Evolutionary conservation across 2,329 filamentous ascomycete genomes (phyloP), one percentile per base, ranked within the genome.

Genomic region (Pseudocercospora vitis): DNA sequence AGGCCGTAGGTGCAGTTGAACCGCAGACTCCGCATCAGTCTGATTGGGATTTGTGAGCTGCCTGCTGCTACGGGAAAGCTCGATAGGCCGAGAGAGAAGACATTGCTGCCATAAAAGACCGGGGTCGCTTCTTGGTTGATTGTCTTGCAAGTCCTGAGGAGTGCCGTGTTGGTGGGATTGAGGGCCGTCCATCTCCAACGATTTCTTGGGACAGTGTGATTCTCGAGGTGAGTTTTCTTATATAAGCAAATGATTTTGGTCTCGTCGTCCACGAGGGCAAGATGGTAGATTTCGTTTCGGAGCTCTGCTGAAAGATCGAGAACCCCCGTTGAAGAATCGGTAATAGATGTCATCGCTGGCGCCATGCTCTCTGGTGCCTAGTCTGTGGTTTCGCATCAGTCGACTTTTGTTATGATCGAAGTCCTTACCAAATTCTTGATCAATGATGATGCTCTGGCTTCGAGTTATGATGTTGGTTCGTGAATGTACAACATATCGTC

Each of bases 291-390:
- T 4, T 9, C n/a, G 50, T 46, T 47, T 8, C 50, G 40, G n/a
- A 52, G 19, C 42, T 52, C 42, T 6, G 50, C 29, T n/a, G 50
- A 45, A 4, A 52, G 31, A 37, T 47, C 50, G 21, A 47, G 42
- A 24, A 52, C 47, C 19, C 48, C 48, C 12, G 19, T 39, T 29
- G 26, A 11, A 29, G 26, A 29, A 6, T 6, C 26, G 6, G 6
- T 29, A 11, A 7, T 29, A n/a, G n/a, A n/a, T 29, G 26, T 29
- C 26, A 11, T 11, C 26, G 26, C 11, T 29, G 26, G 6, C 26
- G 26, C 6, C 6, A 29, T n/a, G n/a, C n/a, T n/a, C n/a, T n/a
- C 6, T 29, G 26, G 11, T 29, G 26, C 26, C 6, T 6, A 29
- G 6, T 29, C 11, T 11, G 26, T 7, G 6, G 11, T 29, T 7